These are phyloP conservation scores for Cordyceps militaris DNA, from an alignment of 2,329 filamentous ascomycete genomes.

Conservation along the genomic window DNA sequence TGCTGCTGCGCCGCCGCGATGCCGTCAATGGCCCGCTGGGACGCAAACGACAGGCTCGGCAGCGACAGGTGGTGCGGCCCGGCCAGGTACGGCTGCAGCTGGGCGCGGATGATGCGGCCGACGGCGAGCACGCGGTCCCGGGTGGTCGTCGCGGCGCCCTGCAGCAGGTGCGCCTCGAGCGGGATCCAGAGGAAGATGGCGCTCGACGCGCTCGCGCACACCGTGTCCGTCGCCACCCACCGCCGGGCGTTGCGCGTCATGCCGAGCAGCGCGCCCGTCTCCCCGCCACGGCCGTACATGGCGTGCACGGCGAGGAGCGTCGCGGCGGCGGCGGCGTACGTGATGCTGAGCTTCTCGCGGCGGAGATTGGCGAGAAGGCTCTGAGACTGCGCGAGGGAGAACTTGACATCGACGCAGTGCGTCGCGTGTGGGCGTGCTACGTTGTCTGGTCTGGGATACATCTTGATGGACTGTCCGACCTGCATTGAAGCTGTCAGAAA, in stretches of 20 bases:
- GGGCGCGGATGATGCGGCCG: not conserved
- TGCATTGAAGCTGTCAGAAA: not conserved
- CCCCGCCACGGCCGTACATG: not conserved
- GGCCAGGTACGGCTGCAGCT: not conserved
- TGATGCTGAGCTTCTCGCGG: not conserved
- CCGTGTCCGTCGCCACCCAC: not conserved
- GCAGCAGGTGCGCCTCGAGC: not conserved
- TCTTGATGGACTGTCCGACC: not conserved
- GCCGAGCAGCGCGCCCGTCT: not conserved
- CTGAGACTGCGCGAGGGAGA: not conserved
- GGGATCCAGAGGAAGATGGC: conserved; percentile 3
- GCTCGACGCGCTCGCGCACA: not conserved
- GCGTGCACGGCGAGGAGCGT: not conserved
- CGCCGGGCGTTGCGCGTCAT: conserved; percentile 6
- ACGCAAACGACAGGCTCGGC: not conserved
- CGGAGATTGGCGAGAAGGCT: not conserved
- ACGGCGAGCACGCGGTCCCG: not conserved
- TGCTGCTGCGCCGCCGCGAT: not conserved
- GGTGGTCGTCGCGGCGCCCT: not conserved
- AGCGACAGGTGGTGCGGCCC: conserved; percentile 2
- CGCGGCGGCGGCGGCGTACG: not conserved
- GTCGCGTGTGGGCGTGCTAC: not conserved
- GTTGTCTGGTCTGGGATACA: not conserved
- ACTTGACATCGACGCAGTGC: not conserved
- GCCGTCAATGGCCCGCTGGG: not conserved